Percentiles rank a stretch among this genome's conserved stretches.
Conservation (phyloP, 495 filamentous ascomycete genomes). For the Physcia stellaris region DNA sequence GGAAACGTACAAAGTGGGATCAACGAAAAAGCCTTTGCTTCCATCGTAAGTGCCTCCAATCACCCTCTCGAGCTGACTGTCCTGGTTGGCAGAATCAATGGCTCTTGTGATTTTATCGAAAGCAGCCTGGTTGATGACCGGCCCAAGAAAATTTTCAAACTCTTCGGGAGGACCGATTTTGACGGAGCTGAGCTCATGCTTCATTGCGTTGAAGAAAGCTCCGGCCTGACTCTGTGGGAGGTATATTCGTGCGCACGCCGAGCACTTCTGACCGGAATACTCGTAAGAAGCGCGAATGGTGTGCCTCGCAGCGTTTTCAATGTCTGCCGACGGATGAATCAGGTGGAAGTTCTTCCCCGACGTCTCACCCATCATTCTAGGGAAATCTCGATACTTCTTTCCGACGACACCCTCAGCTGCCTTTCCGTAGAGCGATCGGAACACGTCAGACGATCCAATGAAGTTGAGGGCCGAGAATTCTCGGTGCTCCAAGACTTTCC, state of each 20-base stretch:
- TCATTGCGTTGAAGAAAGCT: constrained; percentile 43
- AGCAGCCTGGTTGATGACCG: constrained; percentile 59
- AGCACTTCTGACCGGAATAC: constrained; percentile 80
- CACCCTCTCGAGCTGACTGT: constrained; percentile 47
- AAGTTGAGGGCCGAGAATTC: constrained; percentile 66
- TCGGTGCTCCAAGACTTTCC: constrained; percentile 47
- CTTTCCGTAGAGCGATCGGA: constrained; percentile 55
- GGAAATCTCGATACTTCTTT: constrained; percentile 55
- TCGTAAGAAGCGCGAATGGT: constrained; percentile 76
- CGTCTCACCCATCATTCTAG: constrained; percentile 69
- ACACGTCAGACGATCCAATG: constrained; percentile 65
- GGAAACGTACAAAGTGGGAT: constrained; percentile 58
- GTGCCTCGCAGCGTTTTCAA: constrained; percentile 59
- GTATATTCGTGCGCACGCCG: constrained; percentile 60
- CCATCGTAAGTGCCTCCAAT: constrained; percentile 58
- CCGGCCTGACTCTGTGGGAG: constrained; percentile 51
- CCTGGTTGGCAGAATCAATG: constrained; percentile 55
- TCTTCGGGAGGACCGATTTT: constrained; percentile 49
- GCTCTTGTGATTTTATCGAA: constrained; percentile 56
- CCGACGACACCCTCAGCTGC: constrained; percentile 54
- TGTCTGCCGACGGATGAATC: constrained; percentile 54
- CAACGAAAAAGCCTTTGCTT: constrained; percentile 53
- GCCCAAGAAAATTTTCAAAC: constrained; percentile 55
- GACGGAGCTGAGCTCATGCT: constrained; percentile 23
- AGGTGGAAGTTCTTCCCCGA: constrained; percentile 86